Base-by-base conservation (phyloP, 2,329 filamentous ascomycete genomes). In the Aureobasidium sp. region DNA sequence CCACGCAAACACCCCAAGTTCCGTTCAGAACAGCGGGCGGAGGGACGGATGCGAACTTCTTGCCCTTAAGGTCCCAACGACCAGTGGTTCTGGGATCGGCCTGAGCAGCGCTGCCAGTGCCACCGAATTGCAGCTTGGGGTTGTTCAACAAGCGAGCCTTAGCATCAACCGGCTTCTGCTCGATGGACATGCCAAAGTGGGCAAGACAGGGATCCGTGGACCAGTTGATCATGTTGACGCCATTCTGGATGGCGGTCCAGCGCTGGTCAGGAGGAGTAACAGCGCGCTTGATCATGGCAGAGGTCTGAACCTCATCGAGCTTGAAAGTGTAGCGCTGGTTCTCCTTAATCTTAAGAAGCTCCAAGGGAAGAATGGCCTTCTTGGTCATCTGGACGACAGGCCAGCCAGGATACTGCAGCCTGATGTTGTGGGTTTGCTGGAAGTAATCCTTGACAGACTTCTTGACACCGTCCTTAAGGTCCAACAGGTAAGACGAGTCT, bases 231-330 rank as follows among this genome's bases (percentile, higher is more conserved):
- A 88, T 82, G 0, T 76, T 70, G 9, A 96, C 83, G 17, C 88
- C 88, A 3, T 82, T 72, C 53, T 85, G 76, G 67, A 97, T 91
- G 22, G 88, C 84, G 0, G 72, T 68, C 66, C 84, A 83, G n/a
- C 94, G 89, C 34, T 85, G 72, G 0, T 73, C 72, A 0, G 94
- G 94, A 1, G 87, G 82, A 6, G 88, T 90, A 5, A 96, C 93
- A 0, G 93, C 92, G 69, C 93, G 91, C 73, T 89, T 93, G 78
- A 99, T 97, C 94, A 99, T 99, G 5, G 82, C 76, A 0, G 87
- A 78, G 0, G 93, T 97, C 76, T 96, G 81, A 0, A 70, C 69
- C 61, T 85, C 83, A 56, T 80, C 80, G 51, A 86, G 71, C 73
- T 87, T 87, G 70, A 75, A 81, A 3, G 75, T 77, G 68, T 84